Base-by-base conservation (phyloP, 306 rosid species). In the Leucaena leucocephala region DNA sequence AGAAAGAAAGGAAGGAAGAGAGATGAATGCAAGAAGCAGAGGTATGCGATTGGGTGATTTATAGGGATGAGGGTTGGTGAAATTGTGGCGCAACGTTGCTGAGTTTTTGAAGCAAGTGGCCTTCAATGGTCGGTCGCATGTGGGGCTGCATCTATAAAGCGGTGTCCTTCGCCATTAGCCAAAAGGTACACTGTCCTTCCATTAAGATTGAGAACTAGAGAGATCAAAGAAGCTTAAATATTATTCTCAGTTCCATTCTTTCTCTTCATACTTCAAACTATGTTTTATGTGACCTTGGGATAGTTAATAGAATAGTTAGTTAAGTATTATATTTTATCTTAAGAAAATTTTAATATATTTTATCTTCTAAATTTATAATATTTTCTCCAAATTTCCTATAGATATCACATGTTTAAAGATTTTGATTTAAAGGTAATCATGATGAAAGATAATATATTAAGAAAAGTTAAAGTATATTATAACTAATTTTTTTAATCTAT, bases 61-160 rank as follows among this genome's bases (percentile, higher is more conserved):
- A 70, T 59, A 78, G 15, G 62, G 71, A n/a, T 59, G 61, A 6
- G 48, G 38, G 35, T 34, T 21, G 42, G 27, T 58, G 16, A 59
- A 27, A 59, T 59, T 59, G 76, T 71, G 82, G 82, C 82, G 68
- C 68, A 68, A 21, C 35, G 76, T 27, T 27, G 16, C 27, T 8
- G 27, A n/a, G 19, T 55, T 5, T 27, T 40, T 35, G 58, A 45
- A 34, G n/a, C 35, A 2, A 6, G 76, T 58, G 8, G 50, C 50
- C 59, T 63, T 33, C 72, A 71, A 14, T 34, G 82, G 77, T 71
- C 72, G 82, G 77, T 40, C 19, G 10, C 19, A 0, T 36, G 72
- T 67, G 72, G 72, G 72, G 49, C 35, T 19, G 50, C 49, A 4
- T 65, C 70, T 15, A 15, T 65, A 61, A 33, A 14, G 27, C 27